A percentile compares a stretch with the other conserved stretches of the same genome.
Conservation (phyloP, 2,329 filamentous ascomycete species). For the Rhynchosporium graminicola region DNA sequence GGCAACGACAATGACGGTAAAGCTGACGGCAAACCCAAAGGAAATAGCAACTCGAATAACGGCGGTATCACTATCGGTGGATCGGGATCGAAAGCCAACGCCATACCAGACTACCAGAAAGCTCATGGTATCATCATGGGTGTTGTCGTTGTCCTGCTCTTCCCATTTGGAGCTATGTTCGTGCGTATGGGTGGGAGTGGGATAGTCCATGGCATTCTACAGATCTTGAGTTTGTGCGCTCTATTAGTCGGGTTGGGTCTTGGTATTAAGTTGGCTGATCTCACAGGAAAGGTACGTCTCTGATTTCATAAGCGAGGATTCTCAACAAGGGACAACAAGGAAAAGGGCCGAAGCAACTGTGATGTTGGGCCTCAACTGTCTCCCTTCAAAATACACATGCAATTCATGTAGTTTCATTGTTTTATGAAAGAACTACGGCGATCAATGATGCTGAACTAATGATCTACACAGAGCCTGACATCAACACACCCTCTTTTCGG, state of each 20-base stretch:
- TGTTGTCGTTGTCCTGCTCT: conserved; percentile 58
- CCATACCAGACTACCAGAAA: conserved; percentile 28
- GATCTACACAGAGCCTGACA: conserved; percentile 49
- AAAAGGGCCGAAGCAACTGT: not conserved
- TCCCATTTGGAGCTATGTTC: conserved; percentile 60
- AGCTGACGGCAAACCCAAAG: not conserved
- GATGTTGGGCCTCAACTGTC: too few species aligned
- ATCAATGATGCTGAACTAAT: not conserved
- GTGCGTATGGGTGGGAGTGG: conserved; percentile 58
- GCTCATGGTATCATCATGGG: conserved; percentile 63
- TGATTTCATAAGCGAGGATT: conserved; percentile 2
- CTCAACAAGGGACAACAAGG: not conserved
- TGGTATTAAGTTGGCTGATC: conserved; percentile 51
- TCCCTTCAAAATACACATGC: not conserved
- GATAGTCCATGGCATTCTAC: conserved; percentile 56
- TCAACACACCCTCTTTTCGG: conserved; percentile 58
- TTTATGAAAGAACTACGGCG: not conserved
- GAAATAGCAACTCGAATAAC: not conserved
- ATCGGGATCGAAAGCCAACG: not conserved
- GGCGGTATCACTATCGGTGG: not conserved
- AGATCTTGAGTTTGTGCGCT: conserved; percentile 53
- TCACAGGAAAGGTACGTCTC: conserved; percentile 47
- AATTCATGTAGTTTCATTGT: not conserved
- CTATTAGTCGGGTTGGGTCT: conserved; percentile 63
- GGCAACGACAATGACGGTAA: not conserved